Percentiles rank a stretch among this genome's conserved stretches.
Conservation (phyloP, 2,329 filamentous ascomycete genomes). For the Hymenoscyphus occultus region DNA sequence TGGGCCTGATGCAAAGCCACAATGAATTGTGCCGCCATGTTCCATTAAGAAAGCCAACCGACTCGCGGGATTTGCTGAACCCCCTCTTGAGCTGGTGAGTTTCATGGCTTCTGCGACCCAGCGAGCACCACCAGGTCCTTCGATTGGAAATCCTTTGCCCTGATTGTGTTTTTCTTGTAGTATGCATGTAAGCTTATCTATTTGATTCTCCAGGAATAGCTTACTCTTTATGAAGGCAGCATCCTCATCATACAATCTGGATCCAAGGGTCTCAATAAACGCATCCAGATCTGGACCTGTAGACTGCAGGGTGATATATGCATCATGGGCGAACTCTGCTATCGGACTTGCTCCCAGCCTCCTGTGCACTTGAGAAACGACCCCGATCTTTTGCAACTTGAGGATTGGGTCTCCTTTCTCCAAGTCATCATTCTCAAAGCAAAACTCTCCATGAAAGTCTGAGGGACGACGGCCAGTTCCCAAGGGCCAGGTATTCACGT, state of each 20-base stretch:
- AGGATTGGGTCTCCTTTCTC: not conserved
- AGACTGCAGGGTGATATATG: not conserved
- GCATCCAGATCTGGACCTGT: conserved; percentile 1
- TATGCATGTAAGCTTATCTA: not conserved
- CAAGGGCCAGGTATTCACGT: not conserved
- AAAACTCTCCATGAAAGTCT: not conserved
- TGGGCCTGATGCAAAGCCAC: not conserved
- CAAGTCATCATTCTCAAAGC: not conserved
- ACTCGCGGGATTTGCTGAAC: not conserved
- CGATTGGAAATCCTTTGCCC: not conserved
- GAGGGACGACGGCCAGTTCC: not conserved
- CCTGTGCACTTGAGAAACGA: not conserved
- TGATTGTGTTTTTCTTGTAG: not conserved
- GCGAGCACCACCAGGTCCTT: not conserved
- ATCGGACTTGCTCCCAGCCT: not conserved
- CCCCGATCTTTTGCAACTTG: not conserved
- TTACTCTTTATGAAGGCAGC: not conserved
- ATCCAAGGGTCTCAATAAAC: not conserved
- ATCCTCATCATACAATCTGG: not conserved
- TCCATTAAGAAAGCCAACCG: not conserved
- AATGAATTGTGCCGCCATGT: not conserved
- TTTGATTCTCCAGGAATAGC: not conserved
- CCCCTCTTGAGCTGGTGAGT: not conserved
- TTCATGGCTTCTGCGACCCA: conserved; percentile 4
- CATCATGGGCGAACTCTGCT: not conserved